Base-by-base conservation (phyloP, 345 rosid species). In the Passiflora organensis region DNA sequence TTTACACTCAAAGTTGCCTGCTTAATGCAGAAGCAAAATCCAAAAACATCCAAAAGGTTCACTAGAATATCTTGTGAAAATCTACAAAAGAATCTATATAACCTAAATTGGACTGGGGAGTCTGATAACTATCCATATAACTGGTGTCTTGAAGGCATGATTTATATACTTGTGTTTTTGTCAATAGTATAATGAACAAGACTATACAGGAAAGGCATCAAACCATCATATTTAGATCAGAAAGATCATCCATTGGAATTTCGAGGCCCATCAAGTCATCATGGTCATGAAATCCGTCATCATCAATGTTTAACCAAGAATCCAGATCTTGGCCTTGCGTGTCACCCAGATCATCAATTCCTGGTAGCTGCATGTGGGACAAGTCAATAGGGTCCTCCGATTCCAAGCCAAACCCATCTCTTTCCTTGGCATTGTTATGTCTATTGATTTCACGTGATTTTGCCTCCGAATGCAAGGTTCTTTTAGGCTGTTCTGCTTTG, bases 181-280 rank as follows among this genome's bases (percentile, higher is more conserved):
- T 73, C 79, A 84, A 76, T 77, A 70, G 89, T 93, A 80, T 82
- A 88, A 82, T 76, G 69, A 83, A 76, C 77, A 84, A 73, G 82
- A 78, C 87, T 88, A 77, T 85, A 85, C 90, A 76, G 75, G 79
- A 62, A 69, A 71, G 51, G 66, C 78, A 75, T 91, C 78, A 93
- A 73, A 93, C 89, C 95, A 86, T 89, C 99, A 89, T 84, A 72
- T 89, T 81, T 55, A 93, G 71, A 79, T 93, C 97, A 47, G 96
- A 76, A 69, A 93, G 93, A 70, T 93, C 99, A 67, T 93, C 99
- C 99, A 86, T 89, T 41, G 99, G 99, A 71, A 93, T 93, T 71
- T 89, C 91, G 61, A 93, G 99, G 62, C 99, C 97, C 80, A 83
- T 78, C 60, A 84, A 86, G 72, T 86, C 98, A 17, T n/a, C 66